Base-by-base conservation (phyloP, 305 asterid genomes). In the Rubia tinctorum region DNA sequence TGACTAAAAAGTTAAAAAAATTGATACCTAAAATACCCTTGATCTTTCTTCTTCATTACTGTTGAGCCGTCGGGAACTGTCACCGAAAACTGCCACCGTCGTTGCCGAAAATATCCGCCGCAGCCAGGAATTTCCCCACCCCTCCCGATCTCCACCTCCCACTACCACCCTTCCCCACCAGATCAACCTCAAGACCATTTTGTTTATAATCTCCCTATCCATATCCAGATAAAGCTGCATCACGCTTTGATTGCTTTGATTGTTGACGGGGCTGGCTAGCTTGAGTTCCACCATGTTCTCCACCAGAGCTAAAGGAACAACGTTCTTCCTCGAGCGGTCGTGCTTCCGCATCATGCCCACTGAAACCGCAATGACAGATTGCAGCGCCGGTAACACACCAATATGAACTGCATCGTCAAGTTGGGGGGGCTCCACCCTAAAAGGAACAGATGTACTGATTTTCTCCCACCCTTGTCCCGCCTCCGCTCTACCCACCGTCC, bases 161-260 rank as follows among this genome's bases (percentile, higher is more conserved):
- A 27, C 1, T 2, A 1, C 30, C 30, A 27, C 2, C 30, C 1
- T 27, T 2, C 30, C 30, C 2, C 42, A 74, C 79, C 75, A 91
- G 83, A 82, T 90, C 90, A 64, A 91, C 93, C 0, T 68, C 86
- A 58, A 79, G 75, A 8, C 93, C 96, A 17, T 91, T 85, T 73
- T 70, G 69, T 87, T 91, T 83, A 84, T 10, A 63, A 83, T 71
- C 61, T 77, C 88, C 77, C 73, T 79, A 43, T 90, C 95, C 71
- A 43, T 76, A 12, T 83, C 88, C 22, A 22, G 20, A 3, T 22
- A n/a, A 56, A 70, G 87, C 70, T 42, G 74, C 71, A 78, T 83
- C 67, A 79, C 73, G 75, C 79, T 84, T 62, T 80, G 82, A 56
- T 78, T 71, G 49, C 79, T 69, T 73, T 73, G 75, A 69, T 72